These are phyloP conservation scores for Lipomyces orientalis DNA, from an alignment of 805 yeast genomes.

Conservation along the genomic window DNA sequence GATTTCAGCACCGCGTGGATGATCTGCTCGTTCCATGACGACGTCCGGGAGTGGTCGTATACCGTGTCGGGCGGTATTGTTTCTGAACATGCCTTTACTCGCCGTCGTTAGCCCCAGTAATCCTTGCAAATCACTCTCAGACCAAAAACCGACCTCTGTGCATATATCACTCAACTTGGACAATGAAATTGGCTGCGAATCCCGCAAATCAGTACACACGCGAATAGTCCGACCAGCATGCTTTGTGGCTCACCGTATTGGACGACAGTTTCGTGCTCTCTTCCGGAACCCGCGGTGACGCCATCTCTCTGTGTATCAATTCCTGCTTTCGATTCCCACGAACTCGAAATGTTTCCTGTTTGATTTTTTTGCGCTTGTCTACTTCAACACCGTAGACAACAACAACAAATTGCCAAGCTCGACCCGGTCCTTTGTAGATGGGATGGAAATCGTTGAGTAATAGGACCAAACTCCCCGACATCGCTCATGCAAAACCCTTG, in stretches of 20 bases:
- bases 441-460: background rate
- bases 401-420: background rate
- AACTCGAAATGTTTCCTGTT: background rate
- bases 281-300: constrained; percentile 24
- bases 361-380: too few species aligned
- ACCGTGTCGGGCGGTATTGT: constrained; percentile 18
- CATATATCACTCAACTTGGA: constrained; percentile 24
- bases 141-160: constrained; percentile 12
- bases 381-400: background rate
- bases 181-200: constrained; percentile 23
- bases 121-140: background rate
- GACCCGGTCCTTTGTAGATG: background rate
- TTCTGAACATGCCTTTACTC: constrained; percentile 24
- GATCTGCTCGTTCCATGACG: constrained; percentile 26
- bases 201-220: background rate
- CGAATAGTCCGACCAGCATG: background rate
- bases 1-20: constrained; percentile 23
- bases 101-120: background rate
- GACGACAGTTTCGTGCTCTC: constrained; percentile 23
- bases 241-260: constrained; percentile 18
- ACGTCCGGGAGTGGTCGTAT: constrained; percentile 22
- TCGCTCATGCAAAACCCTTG: too few species aligned
- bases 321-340: background rate
- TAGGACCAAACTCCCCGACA: too few species aligned
- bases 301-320: constrained; percentile 2